Base-by-base conservation (phyloP, 129 eudicot genomes). In the Tagetes erecta region DNA sequence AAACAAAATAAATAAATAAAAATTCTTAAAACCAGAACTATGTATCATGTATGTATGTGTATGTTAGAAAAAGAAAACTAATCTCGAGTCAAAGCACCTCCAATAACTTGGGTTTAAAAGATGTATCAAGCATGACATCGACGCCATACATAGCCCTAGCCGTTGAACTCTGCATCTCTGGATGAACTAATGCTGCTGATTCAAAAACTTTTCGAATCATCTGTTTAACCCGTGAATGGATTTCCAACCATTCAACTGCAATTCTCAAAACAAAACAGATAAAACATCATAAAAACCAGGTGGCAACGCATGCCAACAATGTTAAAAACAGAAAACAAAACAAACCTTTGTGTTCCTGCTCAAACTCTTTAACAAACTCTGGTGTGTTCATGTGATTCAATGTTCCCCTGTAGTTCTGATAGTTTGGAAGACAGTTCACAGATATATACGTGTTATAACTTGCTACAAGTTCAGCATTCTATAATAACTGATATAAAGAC, bases 101-200 rank as follows among this genome's bases (percentile, higher is more conserved):
- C 65, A 95, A 64, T 69, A 95, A 73, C 80, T 95, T 95, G 14
- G 99, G 99, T 76, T 80, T 86, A 64, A 88, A 95, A 58, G 78
- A 67, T 46, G 62, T 31, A 83, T 91, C 96, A 20, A 94, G 91
- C 98, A 94, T 94, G 77, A 94, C 96, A 85, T 94, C 98, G 6
- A 94, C 83, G 8, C 98, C 98, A 76, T 94, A 94, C 84, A 90
- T 94, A 13, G 98, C 97, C 71, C 98, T 88, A n/a, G 93, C 79
- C 30, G 67, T 90, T 34, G 95, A 84, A 72, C 80, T 74, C 0
- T 88, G 94, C 99, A 91, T 95, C 84, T 88, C 99, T 38, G 99
- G 99, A 79, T 95, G 97, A 64, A 95, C 96, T 44, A 76, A 53
- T n/a, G 89, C 83, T 31, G 99, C 99, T 7, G 97, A 82, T 83